These are phyloP conservation scores for Lipomyces sp. DNA, from an alignment of 805 yeast genomes.

Conservation along the genomic window DNA sequence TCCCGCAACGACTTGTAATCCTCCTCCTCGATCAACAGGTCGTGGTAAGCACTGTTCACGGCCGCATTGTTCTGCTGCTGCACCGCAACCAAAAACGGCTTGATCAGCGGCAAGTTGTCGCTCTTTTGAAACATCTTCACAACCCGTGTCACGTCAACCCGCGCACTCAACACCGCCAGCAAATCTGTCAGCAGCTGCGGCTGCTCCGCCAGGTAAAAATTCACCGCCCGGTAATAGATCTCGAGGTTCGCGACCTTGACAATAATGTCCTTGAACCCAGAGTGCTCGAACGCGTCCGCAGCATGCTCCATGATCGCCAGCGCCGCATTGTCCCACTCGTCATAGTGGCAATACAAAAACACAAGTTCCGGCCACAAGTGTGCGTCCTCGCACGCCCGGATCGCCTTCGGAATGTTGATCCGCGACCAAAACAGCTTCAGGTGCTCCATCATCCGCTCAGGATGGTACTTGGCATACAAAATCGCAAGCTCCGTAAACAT, in stretches of 20 bases:
- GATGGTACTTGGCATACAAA: conserved; percentile 86
- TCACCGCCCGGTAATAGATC: conserved; percentile 95
- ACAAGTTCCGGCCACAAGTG: conserved; percentile 96
- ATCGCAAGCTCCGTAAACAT: conserved; percentile 97
- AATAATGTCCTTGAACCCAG: conserved; percentile 89
- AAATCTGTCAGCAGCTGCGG: conserved; percentile 89
- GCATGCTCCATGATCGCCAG: conserved; percentile 94
- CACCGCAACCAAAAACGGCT: conserved; percentile 91
- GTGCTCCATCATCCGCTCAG: conserved; percentile 92
- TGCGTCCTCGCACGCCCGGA: conserved; percentile 88
- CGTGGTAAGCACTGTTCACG: conserved; percentile 95
- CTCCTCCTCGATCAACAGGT: conserved; percentile 92
- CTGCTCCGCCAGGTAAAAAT: conserved; percentile 89
- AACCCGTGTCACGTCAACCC: conserved; percentile 87
- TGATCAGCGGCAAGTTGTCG: conserved; percentile 93
- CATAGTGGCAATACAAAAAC: conserved; percentile 96
- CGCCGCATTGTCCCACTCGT: conserved; percentile 99
- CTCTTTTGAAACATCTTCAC: conserved; percentile 93
- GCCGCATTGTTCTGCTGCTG: conserved; percentile 86
- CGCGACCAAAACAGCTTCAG: conserved; percentile 97
- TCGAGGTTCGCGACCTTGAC: conserved; percentile 95
- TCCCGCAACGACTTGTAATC: conserved; percentile 88
- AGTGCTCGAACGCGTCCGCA: conserved; percentile 89
- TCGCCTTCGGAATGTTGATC: conserved; percentile 95
- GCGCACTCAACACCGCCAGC: conserved; percentile 79